These are phyloP conservation scores for Sisymbrium altissimum DNA, from an alignment of 345 rosid genomes.

Conservation along the genomic window DNA sequence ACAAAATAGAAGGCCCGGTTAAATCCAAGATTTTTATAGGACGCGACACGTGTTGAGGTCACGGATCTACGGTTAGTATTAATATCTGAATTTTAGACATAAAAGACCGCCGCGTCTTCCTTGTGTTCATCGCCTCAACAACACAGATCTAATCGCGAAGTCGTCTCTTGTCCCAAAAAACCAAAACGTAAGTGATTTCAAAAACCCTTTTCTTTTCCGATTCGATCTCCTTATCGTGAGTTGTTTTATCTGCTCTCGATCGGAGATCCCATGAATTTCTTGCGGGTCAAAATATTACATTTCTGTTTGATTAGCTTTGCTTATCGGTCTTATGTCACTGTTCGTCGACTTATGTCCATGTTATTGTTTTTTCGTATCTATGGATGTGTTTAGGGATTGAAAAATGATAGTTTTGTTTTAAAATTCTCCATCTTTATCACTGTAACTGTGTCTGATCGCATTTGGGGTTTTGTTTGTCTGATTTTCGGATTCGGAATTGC, in stretches of 20 bases:
- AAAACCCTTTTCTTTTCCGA: conserved; percentile 1
- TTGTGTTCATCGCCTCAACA: conserved; percentile 23
- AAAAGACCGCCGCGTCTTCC: conserved; percentile 30
- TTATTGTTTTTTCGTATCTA: no score
- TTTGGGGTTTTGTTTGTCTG: background rate
- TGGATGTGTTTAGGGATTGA: no score
- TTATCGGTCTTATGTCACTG: background rate
- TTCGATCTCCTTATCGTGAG: background rate
- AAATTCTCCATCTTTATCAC: conserved; percentile 1
- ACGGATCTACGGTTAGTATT: conserved; percentile 13
- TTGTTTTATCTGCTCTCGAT: background rate
- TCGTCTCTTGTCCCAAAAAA: conserved; percentile 19
- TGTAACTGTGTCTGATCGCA: background rate
- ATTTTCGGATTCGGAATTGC: background rate
- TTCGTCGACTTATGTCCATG: background rate
- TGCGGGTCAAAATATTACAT: background rate
- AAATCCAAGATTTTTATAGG: background rate
- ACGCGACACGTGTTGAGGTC: conserved; percentile 22
- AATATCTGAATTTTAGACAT: conserved; percentile 7
- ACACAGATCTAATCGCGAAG: conserved; percentile 35
- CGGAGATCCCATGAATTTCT: background rate
- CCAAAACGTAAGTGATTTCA: conserved; percentile 6
- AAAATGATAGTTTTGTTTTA: background rate
- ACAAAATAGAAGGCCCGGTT: background rate
- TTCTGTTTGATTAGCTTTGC: background rate